These are phyloP conservation scores for Phlegmacium glaucopus DNA, from an alignment of 768 basidiomycete species.

Conservation along the genomic window DNA sequence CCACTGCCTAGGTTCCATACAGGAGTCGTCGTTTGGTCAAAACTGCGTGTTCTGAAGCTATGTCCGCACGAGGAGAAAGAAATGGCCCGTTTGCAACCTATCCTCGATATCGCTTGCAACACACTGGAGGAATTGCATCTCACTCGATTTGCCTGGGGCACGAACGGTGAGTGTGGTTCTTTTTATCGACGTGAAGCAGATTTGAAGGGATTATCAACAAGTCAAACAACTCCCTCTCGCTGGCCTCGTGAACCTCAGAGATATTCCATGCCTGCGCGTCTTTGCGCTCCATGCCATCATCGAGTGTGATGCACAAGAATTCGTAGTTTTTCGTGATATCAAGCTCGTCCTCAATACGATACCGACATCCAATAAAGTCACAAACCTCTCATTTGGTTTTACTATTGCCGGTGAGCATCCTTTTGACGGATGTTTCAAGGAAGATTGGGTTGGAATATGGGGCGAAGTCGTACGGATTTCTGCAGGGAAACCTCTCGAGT, in stretches of 20 bases:
- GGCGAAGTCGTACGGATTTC: too few species aligned
- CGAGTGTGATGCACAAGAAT: not conserved
- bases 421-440: too few species aligned
- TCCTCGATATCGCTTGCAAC: slow-evolving; percentile 4
- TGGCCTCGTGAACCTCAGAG: not conserved
- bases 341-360: not conserved
- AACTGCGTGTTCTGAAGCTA: slow-evolving; percentile 9
- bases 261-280: not conserved
- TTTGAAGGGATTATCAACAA: not conserved
- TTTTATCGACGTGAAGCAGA: not conserved
- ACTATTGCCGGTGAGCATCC: too few species aligned
- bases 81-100: slow-evolving; percentile 6
- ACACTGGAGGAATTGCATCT: slow-evolving; percentile 10
- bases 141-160: not conserved
- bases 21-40: slow-evolving; percentile 4
- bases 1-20: not conserved
- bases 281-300: not conserved
- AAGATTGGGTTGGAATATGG: too few species aligned
- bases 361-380: not conserved
- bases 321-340: not conserved
- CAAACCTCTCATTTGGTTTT: too few species aligned
- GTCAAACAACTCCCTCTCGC: not conserved
- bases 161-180: not conserved
- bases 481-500: too few species aligned
- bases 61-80: too few species aligned